Base-by-base conservation (phyloP, 768 basidiomycete species). In the Podaxis carcinomalis region DNA sequence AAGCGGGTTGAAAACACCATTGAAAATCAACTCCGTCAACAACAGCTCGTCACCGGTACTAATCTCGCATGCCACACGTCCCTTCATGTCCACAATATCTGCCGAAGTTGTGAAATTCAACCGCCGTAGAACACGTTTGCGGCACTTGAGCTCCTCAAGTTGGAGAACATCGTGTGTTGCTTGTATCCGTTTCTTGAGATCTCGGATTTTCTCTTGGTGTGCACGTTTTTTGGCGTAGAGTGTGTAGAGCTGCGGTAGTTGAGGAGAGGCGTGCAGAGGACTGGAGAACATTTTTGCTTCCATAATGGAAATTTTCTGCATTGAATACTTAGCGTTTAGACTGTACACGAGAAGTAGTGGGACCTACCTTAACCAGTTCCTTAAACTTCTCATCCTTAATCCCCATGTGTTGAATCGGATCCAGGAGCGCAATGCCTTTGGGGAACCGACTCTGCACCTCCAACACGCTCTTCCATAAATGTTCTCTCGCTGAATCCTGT, bases 11-110 rank as follows among this genome's bases (percentile, higher is more conserved):
- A 99, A 99, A 21, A 87, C 90, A 59, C 97, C 97, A 63, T 97
- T 94, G 81, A 99, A 98, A 62, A 99, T 89, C 68, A 99, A 83
- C 74, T 98, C 97, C 1, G 97, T 99, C 63, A 99, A 80, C 36
- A 99, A 80, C 55, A 99, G 76, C 75, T 99, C 97, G 69, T 99
- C 97, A 5, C 97, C 97, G 1, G 95, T 89, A 70, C 92, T 94
- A 74, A 99, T 98, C 75, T 99, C 97, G 71, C 97, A 99, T 16
- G 97, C 97, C 1, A 99, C 96, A 40, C 97, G 82, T 0, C 97
- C 97, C 77, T 99, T 99, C 83, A 95, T 87, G 70, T 98, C 97
- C 21, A 98, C 93, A 61, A 98, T 97, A 72, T 98, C 96, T 0
- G 88, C 83, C 9, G 86, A 72, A 13, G 83, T 89, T 2, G 94